Evolutionary conservation across 2,329 filamentous ascomycete genomes (phyloP), one percentile per base, ranked within the genome.

Genomic region (Fusarium globosum): DNA sequence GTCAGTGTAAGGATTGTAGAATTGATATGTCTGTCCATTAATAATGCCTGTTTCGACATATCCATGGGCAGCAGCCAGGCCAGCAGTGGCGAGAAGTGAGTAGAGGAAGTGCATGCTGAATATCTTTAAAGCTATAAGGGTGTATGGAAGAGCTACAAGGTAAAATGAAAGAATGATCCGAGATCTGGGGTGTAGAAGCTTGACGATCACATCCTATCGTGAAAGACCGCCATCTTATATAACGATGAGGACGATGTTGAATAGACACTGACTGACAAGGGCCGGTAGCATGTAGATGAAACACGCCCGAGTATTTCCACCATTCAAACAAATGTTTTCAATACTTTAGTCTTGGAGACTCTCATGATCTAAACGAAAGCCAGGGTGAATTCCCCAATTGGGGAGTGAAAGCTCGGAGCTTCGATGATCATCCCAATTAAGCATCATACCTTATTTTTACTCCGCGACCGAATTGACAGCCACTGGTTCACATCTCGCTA

Each of bases 1-100:
- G 75, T 87, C 85, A 35, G 77, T 70, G 73, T 85, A 81, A 16
- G 83, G 83, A 65, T 84, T 76, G 61, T 80, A 79, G 76, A 80
- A 78, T 43, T 78, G 73, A 57, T 82, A 82, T 4, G 71, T 61
- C 62, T 79, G 46, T 38, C 83, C 83, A 10, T 80, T 82, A 55
- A 87, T 86, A 21, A 82, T 84, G 61, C 83, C 85, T 49, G 81
- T 83, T 64, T 84, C 82, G 58, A 88, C 83, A 67, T 85, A 85
- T 41, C 87, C 87, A 69, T 89, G 87, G 52, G 82, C 86, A 35
- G 85, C 82, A 58, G 83, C 85, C 62, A 84, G 75, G 70, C 83
- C 81, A 58, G 83, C 83, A 26, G 65, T 80, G 61, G 59, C 82
- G 26, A 74, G 79, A 67, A 69, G 72, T 46, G 68, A 82, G 61